Percentiles rank a stretch among this genome's conserved stretches.
phyloP scores from a whole-genome alignment of 176 grass and related monocot species.

The Carex littledalei region DNA sequence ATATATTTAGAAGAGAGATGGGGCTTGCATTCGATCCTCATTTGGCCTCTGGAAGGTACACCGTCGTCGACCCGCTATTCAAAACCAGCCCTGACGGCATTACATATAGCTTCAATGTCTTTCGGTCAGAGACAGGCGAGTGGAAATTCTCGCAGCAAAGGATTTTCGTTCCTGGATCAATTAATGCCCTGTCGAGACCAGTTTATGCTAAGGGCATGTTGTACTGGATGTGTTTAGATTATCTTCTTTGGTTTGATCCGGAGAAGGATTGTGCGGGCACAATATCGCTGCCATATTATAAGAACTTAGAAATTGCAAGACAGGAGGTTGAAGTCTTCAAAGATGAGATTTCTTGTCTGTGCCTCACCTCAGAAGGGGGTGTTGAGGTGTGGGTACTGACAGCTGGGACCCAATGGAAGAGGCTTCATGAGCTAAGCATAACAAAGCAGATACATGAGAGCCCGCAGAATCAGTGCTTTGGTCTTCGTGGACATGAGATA shows the following conservation, averaged over 20 bases:
- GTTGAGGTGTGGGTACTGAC: not conserved
- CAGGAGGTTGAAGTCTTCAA: not conserved
- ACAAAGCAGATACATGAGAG: not conserved
- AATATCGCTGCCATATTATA: not conserved
- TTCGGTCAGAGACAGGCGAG: not conserved
- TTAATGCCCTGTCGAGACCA: not conserved
- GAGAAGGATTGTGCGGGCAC: not conserved
- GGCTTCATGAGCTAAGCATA: not conserved
- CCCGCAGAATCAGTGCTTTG: not conserved
- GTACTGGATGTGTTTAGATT: not conserved
- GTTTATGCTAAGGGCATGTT: slow-evolving; percentile 14
- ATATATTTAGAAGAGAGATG: not conserved
- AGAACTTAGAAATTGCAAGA: not conserved
- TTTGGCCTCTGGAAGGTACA: not conserved
- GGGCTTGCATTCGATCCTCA: slow-evolving; percentile 12
- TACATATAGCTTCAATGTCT: not conserved
- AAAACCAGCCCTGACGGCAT: not conserved
- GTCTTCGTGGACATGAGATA: not conserved
- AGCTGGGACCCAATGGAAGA: not conserved
- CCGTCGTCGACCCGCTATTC: not conserved
- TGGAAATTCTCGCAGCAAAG: not conserved
- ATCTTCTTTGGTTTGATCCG: slow-evolving; percentile 21
- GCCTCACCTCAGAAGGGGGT: not conserved
- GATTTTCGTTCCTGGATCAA: not conserved
- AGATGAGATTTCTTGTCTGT: not conserved